A percentile compares a stretch with the other conserved stretches of the same genome.
Conservation (phyloP, 2,329 filamentous ascomycete genomes). For the Cladosporium sphaerospermum region DNA sequence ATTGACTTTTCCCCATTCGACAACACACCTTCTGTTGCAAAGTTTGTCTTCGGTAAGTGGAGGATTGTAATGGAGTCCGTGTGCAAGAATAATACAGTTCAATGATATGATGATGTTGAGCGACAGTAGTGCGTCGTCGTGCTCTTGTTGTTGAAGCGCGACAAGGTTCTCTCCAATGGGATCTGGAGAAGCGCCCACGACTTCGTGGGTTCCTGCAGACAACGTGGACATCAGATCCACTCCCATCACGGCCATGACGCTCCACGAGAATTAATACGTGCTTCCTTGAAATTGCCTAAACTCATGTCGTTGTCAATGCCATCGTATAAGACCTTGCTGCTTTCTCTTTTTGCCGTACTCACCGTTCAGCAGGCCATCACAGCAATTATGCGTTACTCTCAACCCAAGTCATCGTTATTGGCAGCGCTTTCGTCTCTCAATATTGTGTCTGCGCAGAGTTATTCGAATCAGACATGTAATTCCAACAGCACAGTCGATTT, state of each 20-base stretch:
- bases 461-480: conserved; percentile 11
- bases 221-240: neutral
- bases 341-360: conserved; percentile 21
- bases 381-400: conserved; percentile 26
- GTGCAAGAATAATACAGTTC: too few species aligned
- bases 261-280: neutral
- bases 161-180: neutral
- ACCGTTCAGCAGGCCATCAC: conserved; percentile 22
- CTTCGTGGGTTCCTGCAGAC: neutral
- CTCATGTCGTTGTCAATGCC: conserved; percentile 9
- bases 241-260: neutral
- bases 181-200: neutral
- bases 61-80: too few species aligned
- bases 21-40: too few species aligned
- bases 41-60: too few species aligned
- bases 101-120: too few species aligned
- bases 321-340: conserved; percentile 20
- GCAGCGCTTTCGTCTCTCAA: conserved; percentile 12
- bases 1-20: too few species aligned
- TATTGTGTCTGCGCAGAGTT: neutral
- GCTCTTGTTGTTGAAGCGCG: too few species aligned
- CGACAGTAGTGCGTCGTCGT: too few species aligned
- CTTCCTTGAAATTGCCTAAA: neutral
- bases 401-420: conserved; percentile 18
- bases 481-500: conserved; percentile 32